A percentile compares a stretch with the other conserved stretches of the same genome.
phyloP scores from a whole-genome alignment of 78 protist genomes.

The Ministeria vibrans region DNA sequence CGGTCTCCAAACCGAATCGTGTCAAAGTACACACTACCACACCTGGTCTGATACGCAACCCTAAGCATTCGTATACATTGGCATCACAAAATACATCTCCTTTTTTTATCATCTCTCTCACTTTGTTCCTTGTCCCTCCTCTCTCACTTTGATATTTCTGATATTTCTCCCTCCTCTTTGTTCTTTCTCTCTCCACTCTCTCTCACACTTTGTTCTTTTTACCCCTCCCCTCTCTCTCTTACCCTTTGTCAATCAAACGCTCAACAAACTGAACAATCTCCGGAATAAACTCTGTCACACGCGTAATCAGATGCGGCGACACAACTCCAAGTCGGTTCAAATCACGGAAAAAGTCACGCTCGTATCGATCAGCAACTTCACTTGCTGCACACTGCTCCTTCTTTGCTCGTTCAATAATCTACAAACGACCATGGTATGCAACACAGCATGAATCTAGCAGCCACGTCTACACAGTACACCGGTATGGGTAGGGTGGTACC shows the following conservation, averaged over 20 bases:
- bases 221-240: too few relatives aligned
- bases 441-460: neutral
- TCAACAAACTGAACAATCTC: constrained; percentile 73
- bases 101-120: too few relatives aligned
- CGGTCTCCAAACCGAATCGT: too few relatives aligned
- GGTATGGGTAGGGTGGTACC: constrained; percentile 1
- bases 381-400: neutral
- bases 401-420: neutral
- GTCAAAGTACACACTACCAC: constrained; percentile 73
- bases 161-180: too few relatives aligned
- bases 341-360: constrained; percentile 77
- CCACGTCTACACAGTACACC: neutral
- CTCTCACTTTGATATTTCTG: too few relatives aligned
- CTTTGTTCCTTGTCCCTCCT: too few relatives aligned
- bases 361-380: constrained; percentile 53
- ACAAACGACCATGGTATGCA: neutral
- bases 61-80: neutral
- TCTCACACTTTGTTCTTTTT: constrained; percentile 66
- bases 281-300: constrained; percentile 93
- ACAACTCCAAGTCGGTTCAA: constrained; percentile 61
- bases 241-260: constrained; percentile 43
- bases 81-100: neutral
- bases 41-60: neutral
- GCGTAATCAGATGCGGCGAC: constrained; percentile 77
- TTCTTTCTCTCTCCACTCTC: too few relatives aligned